Evolutionary conservation across 2,329 filamentous ascomycete species (phyloP), one percentile per base, ranked within the genome.

Genomic region (Aspergillus uvarum): DNA sequence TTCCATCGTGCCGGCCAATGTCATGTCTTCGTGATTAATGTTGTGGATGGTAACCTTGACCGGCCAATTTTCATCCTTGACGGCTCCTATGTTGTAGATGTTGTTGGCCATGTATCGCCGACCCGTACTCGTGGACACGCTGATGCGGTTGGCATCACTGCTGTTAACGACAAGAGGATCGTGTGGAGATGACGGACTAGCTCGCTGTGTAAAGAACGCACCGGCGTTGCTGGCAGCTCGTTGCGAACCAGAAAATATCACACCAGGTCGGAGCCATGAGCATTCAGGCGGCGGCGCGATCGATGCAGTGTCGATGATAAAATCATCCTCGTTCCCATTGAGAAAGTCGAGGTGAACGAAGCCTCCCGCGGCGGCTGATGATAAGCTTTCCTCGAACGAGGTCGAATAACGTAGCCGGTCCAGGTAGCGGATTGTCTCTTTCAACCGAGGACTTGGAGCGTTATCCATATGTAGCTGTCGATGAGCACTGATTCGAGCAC

Each of bases 1-100:
- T 73, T 88, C 85, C 87, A 89, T 89, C 7, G 86, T 89, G 4
- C 87, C 87, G 22, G 85, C 84, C 19, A 89, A 72, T 0, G 84
- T 85, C 85, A 89, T 87, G 19, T 76, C 79, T 4, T 79, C 76
- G 66, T 82, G 82, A 71, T 89, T 85, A 50, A 89, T 81, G 19
- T 82, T 78, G 67, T 89, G 85, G 44, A 89, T 83, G 2, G 82
- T 87, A 56, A 89, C 86, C 62, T 86, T 87, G 32, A 89, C 87
- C 6, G 86, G 86, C 87, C 87, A 89, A 49, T 83, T 81, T 65
- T 88, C 85, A 58, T 85, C 82, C 31, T 79, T 77, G 32, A 63
- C 65, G 21, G 54, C 63, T 24, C 65, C 59, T 21, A 69, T 55
- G 47, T 65, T 65, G 50, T 67, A 64, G 1, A 69, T 61, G 44